Base-by-base conservation (phyloP, 495 filamentous ascomycete species). In the Trichoderma gamsii region DNA sequence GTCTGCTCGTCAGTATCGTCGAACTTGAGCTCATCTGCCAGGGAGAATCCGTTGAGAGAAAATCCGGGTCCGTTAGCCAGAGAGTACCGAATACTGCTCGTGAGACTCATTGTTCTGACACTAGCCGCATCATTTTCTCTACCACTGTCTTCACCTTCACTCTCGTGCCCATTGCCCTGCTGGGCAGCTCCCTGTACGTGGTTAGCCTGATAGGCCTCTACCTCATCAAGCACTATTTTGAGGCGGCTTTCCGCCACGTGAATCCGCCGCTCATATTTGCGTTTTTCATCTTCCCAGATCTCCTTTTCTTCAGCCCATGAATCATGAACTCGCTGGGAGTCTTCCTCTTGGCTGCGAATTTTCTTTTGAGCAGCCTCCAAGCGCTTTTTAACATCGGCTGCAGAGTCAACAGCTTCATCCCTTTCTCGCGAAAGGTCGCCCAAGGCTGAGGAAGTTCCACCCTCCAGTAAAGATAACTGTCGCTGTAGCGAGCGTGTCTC, bases 1-100 rank as follows among this genome's bases (percentile, higher is more conserved):
- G 79, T 84, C 67, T 83, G 78, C 41, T 85, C 83, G 43, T 92
- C 89, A 65, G 90, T 90, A 63, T 90, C 90, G 67, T 91, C 92
- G 51, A 96, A 89, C 65, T 88, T 87, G 69, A 99, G 82, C 81
- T 99, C 95, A 71, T 97, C 92, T 11, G 95, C 95, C 51, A 99
- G 79, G 71, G 89, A 95, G 46, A 92, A 72, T 11, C 90, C 90
- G 65, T 87, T 87, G 23, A 80, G 72, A 73, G 89, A 89, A 12
- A 74, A 70, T 4, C 75, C 71, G 69, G 84, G 79, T 9, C 81
- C 82, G 67, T 87, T 86, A 69, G 89, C 80, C 44, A 88, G 81
- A 13, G 92, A 95, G 74, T 89, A 91, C 41, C 91, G 85, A 69
- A 84, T 81, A 72, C 89, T 89, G 75, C 88, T 92, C 59, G 90